Percentiles rank a stretch among this genome's conserved stretches.
phyloP scores from a whole-genome alignment of 257 asterid species.

The Parsonsia alboflavescens region DNA sequence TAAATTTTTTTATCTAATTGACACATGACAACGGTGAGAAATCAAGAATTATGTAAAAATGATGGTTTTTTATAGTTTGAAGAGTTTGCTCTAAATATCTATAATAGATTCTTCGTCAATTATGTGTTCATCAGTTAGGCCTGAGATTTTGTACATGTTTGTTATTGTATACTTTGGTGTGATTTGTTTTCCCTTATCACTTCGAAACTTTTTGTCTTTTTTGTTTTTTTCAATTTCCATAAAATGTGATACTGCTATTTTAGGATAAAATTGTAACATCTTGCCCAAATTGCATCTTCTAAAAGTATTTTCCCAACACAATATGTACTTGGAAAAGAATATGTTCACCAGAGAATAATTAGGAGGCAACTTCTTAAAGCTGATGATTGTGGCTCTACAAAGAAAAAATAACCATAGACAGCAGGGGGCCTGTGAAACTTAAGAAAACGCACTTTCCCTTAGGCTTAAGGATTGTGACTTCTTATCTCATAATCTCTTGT shows the following conservation, averaged over 20 bases:
- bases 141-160: neutral
- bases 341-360: neutral
- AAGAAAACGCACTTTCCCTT: neutral
- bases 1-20: too few species aligned
- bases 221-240: too few species aligned
- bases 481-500: conserved; percentile 20
- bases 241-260: too few species aligned
- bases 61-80: too few species aligned
- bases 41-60: too few species aligned
- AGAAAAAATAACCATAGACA: neutral
- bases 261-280: too few species aligned
- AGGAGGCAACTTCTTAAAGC: neutral
- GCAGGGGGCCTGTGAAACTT: neutral
- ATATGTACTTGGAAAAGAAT: neutral
- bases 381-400: neutral
- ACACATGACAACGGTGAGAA: too few species aligned
- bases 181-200: neutral
- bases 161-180: neutral
- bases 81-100: too few species aligned
- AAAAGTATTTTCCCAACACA: too few species aligned
- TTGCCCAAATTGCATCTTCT: neutral
- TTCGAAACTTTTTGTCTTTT: neutral
- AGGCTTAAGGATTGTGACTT: conserved; percentile 3
- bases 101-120: neutral
- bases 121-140: too few species aligned